Evolutionary conservation across 345 rosid genomes (phyloP).

Genomic region (Salix viminalis): DNA sequence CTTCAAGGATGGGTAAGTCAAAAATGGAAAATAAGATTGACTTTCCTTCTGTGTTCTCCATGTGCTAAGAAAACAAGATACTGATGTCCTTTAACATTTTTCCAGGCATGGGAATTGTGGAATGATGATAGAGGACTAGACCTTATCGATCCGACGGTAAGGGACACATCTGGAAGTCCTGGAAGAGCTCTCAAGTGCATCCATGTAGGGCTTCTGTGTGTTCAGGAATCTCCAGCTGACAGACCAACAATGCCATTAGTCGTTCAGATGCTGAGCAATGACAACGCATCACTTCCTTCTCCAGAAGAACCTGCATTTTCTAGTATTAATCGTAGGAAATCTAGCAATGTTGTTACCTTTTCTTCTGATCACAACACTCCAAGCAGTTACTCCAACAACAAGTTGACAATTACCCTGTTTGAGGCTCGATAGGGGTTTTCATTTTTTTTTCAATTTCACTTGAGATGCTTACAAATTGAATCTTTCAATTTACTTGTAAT

Average conservation of each 20-base stretch:
- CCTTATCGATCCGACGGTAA: neutral
- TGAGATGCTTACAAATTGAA: too few relatives aligned
- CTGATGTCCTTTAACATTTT: too few relatives aligned
- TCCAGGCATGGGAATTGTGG: neutral
- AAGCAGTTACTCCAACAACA: neutral
- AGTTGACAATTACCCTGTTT: neutral
- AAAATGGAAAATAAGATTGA: too few relatives aligned
- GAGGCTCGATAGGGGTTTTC: neutral
- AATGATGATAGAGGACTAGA: neutral
- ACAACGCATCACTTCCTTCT: neutral
- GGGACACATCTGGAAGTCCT: neutral
- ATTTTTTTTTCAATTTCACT: too few relatives aligned
- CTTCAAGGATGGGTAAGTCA: neutral
- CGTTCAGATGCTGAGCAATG: neutral
- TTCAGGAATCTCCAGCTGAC: neutral
- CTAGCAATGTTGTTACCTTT: neutral
- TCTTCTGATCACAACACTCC: neutral
- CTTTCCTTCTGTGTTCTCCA: neutral
- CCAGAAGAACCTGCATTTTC: neutral
- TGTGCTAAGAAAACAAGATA: neutral
- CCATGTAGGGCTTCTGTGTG: neutral
- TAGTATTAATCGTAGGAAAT: neutral
- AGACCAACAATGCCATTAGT: neutral
- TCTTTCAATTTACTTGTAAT: too few relatives aligned
- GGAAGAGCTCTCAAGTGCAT: neutral